Conservation (phyloP, 1,284 basidiomycete species). For the Naganishia albida region DNA sequence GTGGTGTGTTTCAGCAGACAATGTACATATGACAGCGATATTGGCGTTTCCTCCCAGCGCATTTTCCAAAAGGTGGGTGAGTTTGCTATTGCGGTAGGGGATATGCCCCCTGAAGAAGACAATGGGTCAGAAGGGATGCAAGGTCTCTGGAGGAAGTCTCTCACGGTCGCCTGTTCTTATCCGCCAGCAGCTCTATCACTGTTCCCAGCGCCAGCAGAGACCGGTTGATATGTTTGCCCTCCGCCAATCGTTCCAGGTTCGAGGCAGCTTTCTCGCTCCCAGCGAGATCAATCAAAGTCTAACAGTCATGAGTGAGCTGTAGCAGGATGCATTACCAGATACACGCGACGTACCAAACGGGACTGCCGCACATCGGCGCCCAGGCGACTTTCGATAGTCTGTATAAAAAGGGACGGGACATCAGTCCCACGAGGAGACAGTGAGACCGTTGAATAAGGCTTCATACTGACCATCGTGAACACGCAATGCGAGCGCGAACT, state of each 20-base stretch:
- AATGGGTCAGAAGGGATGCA: background rate
- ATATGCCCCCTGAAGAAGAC: slow-evolving; percentile 51
- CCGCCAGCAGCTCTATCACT: slow-evolving; percentile 61
- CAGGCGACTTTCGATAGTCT: slow-evolving; percentile 34
- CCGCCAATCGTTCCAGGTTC: slow-evolving; percentile 58
- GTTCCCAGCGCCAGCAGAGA: slow-evolving; percentile 57
- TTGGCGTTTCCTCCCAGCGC: slow-evolving; percentile 61
- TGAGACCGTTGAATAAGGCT: background rate
- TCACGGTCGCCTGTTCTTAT: slow-evolving; percentile 40
- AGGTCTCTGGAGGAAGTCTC: background rate
- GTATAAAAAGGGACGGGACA: background rate
- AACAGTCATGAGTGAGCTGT: too few species aligned
- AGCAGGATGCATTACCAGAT: background rate
- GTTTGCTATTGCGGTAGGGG: slow-evolving; percentile 61
- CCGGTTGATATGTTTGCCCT: slow-evolving; percentile 62
- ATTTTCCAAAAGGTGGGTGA: slow-evolving; percentile 60
- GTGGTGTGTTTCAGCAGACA: slow-evolving; percentile 55
- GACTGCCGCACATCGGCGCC: slow-evolving; percentile 48
- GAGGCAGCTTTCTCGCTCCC: slow-evolving; percentile 61
- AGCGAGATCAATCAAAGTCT: slow-evolving; percentile 59
- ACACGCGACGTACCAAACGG: slow-evolving; percentile 41
- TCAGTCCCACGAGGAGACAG: background rate
- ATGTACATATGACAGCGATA: slow-evolving; percentile 61
- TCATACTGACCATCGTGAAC: slow-evolving; percentile 56
- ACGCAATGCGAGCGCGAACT: slow-evolving; percentile 60